phyloP scores from a whole-genome alignment of 2,329 filamentous ascomycete species.

The Graphilbum ipis-grandicollis region DNA sequence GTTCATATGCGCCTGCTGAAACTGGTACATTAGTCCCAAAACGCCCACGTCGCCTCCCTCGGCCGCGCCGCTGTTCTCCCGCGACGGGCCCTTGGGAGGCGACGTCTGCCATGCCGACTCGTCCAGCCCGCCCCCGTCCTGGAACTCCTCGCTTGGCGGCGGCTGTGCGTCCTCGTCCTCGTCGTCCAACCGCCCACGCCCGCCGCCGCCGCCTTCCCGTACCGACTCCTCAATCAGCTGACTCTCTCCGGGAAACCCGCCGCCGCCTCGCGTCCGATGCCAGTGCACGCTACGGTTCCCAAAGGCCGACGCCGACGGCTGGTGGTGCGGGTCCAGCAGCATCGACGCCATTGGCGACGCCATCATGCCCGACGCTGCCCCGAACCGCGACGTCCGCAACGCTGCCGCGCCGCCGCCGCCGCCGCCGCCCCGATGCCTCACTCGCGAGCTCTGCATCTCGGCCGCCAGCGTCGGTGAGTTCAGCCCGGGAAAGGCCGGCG shows the following conservation, averaged over 20 bases:
- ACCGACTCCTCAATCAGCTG: slow-evolving; percentile 37
- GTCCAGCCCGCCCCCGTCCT: slow-evolving; percentile 28
- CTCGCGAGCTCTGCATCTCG: slow-evolving; percentile 35
- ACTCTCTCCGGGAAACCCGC: slow-evolving; percentile 27
- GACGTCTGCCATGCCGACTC: slow-evolving; percentile 44
- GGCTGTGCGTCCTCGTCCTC: slow-evolving; percentile 35
- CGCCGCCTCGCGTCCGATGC: slow-evolving; percentile 18
- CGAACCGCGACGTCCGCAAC: slow-evolving; percentile 23
- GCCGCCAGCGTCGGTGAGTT: slow-evolving; percentile 41
- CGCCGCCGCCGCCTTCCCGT: slow-evolving; percentile 20
- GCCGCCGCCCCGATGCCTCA: slow-evolving; percentile 22
- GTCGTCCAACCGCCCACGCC: slow-evolving; percentile 6
- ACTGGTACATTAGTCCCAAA: slow-evolving; percentile 38
- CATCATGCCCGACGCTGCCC: slow-evolving; percentile 17
- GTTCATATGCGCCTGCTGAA: slow-evolving; percentile 38
- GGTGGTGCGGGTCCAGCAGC: slow-evolving; percentile 59
- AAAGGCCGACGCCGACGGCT: slow-evolving; percentile 36
- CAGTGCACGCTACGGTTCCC: slow-evolving; percentile 28
- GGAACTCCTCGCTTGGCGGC: slow-evolving; percentile 32
- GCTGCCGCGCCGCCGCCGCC: slow-evolving; percentile 11
- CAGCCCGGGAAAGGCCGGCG: slow-evolving; percentile 56
- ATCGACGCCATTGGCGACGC: slow-evolving; percentile 57
- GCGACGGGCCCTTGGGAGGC: slow-evolving; percentile 29
- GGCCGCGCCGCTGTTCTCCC: slow-evolving; percentile 30
- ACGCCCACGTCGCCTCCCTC: slow-evolving; percentile 35